Conservation (phyloP, 768 basidiomycete genomes). For the Leccinum uliginosum region DNA sequence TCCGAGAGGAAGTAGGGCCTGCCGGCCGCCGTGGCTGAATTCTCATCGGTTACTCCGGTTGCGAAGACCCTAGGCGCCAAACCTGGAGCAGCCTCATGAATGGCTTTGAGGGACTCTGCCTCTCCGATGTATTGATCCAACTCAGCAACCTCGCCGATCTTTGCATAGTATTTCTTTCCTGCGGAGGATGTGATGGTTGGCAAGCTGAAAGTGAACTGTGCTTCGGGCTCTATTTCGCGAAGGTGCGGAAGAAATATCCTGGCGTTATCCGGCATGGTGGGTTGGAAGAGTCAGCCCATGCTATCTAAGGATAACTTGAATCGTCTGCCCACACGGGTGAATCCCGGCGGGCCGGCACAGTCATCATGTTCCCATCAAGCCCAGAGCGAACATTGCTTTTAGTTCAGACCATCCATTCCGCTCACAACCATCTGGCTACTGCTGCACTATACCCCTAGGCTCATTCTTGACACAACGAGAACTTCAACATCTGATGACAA, state of each 20-base stretch:
- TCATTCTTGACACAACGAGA: background rate
- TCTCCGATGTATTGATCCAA: conserved; percentile 67
- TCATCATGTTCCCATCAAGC: background rate
- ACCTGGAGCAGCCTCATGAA: conserved; percentile 61
- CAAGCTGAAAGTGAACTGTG: conserved; percentile 41
- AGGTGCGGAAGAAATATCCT: conserved; percentile 41
- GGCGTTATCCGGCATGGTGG: conserved; percentile 17
- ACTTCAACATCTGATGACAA: background rate
- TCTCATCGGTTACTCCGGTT: conserved; percentile 35
- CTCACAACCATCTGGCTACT: background rate
- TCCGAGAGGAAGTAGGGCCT: conserved; percentile 69
- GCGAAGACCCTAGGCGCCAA: conserved; percentile 57
- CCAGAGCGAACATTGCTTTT: background rate
- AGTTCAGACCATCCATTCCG: background rate
- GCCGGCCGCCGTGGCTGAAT: conserved; percentile 30
- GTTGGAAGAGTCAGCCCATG: background rate
- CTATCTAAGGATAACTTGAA: background rate
- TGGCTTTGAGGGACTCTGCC: conserved; percentile 61
- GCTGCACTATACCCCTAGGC: background rate
- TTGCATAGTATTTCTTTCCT: conserved; percentile 58
- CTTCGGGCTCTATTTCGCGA: conserved; percentile 45
- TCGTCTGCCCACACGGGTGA: background rate
- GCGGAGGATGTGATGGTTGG: conserved; percentile 54
- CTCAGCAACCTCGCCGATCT: conserved; percentile 49
- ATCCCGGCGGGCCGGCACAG: background rate